Evolutionary conservation across 495 filamentous ascomycete species (phyloP).

Genomic region (Diplogelasinospora grovesii): DNA sequence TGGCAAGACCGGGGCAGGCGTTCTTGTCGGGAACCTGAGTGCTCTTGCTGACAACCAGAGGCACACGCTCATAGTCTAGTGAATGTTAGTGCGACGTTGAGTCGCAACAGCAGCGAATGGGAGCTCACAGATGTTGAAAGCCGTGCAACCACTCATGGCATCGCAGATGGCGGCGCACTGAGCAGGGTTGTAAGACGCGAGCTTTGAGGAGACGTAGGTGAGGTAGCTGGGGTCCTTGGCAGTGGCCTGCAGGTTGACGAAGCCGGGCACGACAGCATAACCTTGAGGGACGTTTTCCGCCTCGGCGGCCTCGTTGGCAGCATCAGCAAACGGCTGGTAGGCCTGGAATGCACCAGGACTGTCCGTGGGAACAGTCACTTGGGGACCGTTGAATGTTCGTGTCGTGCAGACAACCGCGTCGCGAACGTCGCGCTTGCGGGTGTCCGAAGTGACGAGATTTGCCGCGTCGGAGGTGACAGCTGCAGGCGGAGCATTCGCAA

Average conservation of each 20-base stretch:
- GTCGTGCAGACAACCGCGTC: constrained; percentile 5
- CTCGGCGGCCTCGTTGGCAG: background rate
- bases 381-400: constrained; percentile 14
- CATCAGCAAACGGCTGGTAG: background rate
- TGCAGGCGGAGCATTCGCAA: constrained; percentile 2
- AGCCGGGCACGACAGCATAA: constrained; percentile 10
- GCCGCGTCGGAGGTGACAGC: background rate
- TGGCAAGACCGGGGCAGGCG: constrained; percentile 28
- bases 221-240: constrained; percentile 11
- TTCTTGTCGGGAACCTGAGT: constrained; percentile 12
- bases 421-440: constrained; percentile 3
- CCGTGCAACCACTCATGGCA: constrained; percentile 3
- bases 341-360: constrained; percentile 7
- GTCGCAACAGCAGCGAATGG: background rate
- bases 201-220: constrained; percentile 11
- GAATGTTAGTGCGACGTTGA: background rate
- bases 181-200: constrained; percentile 5
- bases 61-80: constrained; percentile 15
- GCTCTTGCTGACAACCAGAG: constrained; percentile 8
- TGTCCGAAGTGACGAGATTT: constrained; percentile 1
- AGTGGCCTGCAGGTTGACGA: constrained; percentile 8
- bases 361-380: constrained; percentile 3
- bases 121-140: constrained; percentile 15
- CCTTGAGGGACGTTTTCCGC: constrained; percentile 5
- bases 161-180: constrained; percentile 14